Evolutionary conservation across 192 early-diverging fungal species (phyloP).

Genomic region (Coemansia javaensis): DNA sequence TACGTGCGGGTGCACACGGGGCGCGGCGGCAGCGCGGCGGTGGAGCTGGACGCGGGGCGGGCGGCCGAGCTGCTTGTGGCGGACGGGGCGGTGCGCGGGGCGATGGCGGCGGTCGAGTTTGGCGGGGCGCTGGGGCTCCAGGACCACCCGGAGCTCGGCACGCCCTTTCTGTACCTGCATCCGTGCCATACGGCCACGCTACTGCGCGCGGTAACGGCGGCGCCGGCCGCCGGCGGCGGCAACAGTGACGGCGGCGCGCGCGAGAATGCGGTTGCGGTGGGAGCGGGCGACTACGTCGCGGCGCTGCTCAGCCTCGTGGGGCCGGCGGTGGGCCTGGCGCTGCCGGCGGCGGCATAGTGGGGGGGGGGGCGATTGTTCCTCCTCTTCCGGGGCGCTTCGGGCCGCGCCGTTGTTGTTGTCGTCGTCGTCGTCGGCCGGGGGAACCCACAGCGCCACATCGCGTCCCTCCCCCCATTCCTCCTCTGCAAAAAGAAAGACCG

Average conservation of each 20-base stretch:
- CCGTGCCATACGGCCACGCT: constrained; percentile 47
- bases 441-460: no score
- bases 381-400: neutral
- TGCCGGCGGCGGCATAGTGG: constrained; percentile 11
- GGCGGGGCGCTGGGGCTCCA: constrained; percentile 45
- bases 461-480: no score
- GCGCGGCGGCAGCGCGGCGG: neutral
- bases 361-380: no score
- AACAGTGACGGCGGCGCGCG: no score
- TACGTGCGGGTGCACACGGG: constrained; percentile 13
- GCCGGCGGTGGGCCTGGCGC: constrained; percentile 27
- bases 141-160: constrained; percentile 36
- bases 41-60: constrained; percentile 10
- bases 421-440: no score
- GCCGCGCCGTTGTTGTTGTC: no score
- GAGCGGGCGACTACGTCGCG: constrained; percentile 17
- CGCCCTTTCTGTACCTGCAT: constrained; percentile 39
- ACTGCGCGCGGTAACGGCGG: constrained; percentile 14
- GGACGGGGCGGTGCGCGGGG: constrained; percentile 15
- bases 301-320: constrained; percentile 38
- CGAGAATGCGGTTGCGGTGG: neutral
- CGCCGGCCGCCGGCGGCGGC: neutral
- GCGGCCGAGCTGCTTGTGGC: constrained; percentile 9
- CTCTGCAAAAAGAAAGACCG: no score
- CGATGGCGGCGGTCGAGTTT: constrained; percentile 38